Evolutionary conservation across 2,329 filamentous ascomycete genomes (phyloP), one percentile per base, ranked within the genome.

Genomic region (Calonectria montana): DNA sequence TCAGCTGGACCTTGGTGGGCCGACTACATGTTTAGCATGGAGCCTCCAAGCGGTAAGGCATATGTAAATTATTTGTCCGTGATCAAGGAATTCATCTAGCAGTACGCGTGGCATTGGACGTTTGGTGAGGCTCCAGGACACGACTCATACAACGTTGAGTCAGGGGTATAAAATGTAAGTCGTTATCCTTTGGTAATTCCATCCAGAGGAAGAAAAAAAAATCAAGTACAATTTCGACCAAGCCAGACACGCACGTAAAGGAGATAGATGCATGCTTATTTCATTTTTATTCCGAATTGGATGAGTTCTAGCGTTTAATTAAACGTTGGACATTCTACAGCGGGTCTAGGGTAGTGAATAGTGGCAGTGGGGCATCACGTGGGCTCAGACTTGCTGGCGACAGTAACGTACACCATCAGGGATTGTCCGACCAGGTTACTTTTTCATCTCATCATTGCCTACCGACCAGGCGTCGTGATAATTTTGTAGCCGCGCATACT

Each of bases 1-100:
- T 83, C 85, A 25, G 88, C 85, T 39, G 90, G 90, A 0, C 89
- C 89, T 25, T 91, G 89, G 89, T 91, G 90, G 90, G 85, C 80
- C 10, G 78, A 85, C 72, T 88, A 88, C 82, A 85, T 87, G 73
- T 87, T 80, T 77, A 82, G 77, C 75, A 86, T 88, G 73, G 87
- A 88, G 81, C 85, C 86, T 13, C 82, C 85, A 9, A 82, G 76
- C 13, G 86, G 86, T 10, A 81, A 79, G 4, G 85, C 76, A 0
- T 87, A 87, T 73, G 65, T 53, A 12, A 66, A 73, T 62, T 77
- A 73, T 35, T 27, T 71, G 35, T 65, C 66, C 12, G 23, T 69
- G 25, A 31, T 76, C 35, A 35, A 65, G 39, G 61, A 45, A 10
- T 64, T 64, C n/a, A 62, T 64, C 25, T 41, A 63, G 61, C 31